A percentile compares a stretch with the other conserved stretches of the same genome.
phyloP scores from a whole-genome alignment of 768 basidiomycete species.

The Phlebiopsis flavidoalba region DNA sequence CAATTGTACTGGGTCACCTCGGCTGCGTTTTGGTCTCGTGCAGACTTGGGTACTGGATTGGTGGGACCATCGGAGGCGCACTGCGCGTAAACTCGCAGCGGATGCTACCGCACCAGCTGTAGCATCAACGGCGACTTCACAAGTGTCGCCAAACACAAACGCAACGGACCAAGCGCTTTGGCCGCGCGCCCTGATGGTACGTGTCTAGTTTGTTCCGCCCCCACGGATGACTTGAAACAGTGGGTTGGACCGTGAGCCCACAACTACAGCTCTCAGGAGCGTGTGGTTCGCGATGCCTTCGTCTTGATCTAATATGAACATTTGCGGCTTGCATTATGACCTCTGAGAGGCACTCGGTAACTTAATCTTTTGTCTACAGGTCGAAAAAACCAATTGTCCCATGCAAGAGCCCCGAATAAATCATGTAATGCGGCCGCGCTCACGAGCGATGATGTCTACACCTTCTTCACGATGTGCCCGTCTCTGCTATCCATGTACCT shows the following conservation, averaged over 20 bases:
- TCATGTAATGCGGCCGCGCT: no score
- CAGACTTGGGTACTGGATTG: constrained; percentile 75
- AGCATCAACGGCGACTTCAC: background rate
- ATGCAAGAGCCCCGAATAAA: background rate
- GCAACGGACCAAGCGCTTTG: background rate
- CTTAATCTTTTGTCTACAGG: constrained; percentile 2
- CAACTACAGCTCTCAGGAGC: constrained; percentile 21
- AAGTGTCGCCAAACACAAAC: no score
- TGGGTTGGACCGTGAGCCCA: constrained; percentile 72
- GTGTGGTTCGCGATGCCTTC: constrained; percentile 50
- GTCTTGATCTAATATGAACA: constrained; percentile 96
- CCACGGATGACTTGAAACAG: constrained; percentile 65
- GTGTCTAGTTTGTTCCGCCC: background rate
- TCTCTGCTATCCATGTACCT: constrained; percentile 69
- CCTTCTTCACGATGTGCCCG: constrained; percentile 24
- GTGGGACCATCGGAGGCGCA: constrained; percentile 41
- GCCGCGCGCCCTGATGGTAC: background rate
- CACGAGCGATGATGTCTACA: background rate
- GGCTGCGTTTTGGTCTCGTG: constrained; percentile 62
- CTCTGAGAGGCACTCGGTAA: background rate
- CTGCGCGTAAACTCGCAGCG: background rate
- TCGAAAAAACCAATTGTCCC: background rate
- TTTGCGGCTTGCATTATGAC: background rate
- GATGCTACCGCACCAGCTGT: background rate
- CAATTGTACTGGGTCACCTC: constrained; percentile 77